These are phyloP conservation scores for Torulaspora delbrueckii DNA, from an alignment of 805 yeast genomes.

Conservation along the genomic window DNA sequence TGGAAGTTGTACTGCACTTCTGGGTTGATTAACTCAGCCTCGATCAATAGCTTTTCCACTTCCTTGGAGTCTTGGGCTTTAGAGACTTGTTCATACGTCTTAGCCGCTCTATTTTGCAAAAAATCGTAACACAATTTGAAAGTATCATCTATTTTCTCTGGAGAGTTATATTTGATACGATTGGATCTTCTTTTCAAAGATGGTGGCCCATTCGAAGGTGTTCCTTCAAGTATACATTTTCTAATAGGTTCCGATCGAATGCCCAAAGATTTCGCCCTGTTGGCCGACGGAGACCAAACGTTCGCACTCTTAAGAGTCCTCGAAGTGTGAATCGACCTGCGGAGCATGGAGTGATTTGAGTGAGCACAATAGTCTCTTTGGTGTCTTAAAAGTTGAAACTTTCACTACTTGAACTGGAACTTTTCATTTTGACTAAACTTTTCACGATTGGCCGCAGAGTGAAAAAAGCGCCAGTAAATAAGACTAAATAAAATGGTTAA, in stretches of 20 bases:
- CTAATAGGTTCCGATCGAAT: constrained; percentile 27
- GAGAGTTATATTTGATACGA: constrained; percentile 57
- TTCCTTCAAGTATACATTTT: constrained; percentile 35
- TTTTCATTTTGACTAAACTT: constrained; percentile 1
- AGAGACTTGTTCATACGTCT: constrained; percentile 30
- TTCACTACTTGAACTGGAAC: constrained; percentile 40
- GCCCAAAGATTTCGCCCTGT: constrained; percentile 29
- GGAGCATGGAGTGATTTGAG: constrained; percentile 14
- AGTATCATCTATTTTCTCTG: constrained; percentile 63
- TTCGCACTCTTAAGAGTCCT: constrained; percentile 15
- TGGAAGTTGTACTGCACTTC: constrained; percentile 70
- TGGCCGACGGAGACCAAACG: constrained; percentile 30
- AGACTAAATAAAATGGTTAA: not conserved
- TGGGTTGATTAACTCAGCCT: constrained; percentile 75
- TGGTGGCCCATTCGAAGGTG: constrained; percentile 45
- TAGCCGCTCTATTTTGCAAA: constrained; percentile 47
- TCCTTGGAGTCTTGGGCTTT: constrained; percentile 24
- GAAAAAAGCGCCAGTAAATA: constrained; percentile 1
- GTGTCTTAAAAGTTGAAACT: not conserved
- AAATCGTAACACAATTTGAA: constrained; percentile 64
- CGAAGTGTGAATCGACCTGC: constrained; percentile 23
- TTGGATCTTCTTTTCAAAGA: constrained; percentile 43
- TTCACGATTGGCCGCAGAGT: constrained; percentile 1
- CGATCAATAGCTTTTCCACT: constrained; percentile 38
- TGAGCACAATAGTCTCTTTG: not conserved